phyloP scores from a whole-genome alignment of 2,329 filamentous ascomycete genomes.

The Tolypocladium ophioglossoides region DNA sequence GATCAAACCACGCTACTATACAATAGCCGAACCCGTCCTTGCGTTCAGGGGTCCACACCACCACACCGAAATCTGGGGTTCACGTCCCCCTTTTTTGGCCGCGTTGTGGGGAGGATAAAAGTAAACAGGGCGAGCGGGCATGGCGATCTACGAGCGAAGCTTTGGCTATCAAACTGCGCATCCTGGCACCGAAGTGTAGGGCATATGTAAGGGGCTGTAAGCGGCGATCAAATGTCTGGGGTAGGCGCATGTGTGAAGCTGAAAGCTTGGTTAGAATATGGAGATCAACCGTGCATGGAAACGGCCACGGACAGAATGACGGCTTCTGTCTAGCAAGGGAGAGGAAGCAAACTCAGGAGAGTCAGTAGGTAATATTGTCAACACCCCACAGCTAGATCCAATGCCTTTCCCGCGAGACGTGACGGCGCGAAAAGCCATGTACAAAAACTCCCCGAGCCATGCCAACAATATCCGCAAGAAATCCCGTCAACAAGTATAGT shows the following conservation, averaged over 20 bases:
- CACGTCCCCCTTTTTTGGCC: accelerated
- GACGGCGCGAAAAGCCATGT: neutral
- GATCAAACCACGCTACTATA: neutral
- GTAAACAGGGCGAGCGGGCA: neutral
- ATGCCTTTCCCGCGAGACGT: neutral
- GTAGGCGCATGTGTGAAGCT: too few species aligned
- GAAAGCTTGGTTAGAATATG: too few species aligned
- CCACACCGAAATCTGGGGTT: neutral
- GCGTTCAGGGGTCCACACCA: neutral
- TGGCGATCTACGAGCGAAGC: neutral
- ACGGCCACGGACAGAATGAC: too few species aligned
- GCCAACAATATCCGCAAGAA: neutral
- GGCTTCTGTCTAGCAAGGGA: too few species aligned
- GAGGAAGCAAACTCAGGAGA: too few species aligned
- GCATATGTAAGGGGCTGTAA: too few species aligned
- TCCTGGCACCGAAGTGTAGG: neutral
- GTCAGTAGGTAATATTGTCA: too few species aligned
- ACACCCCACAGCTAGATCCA: neutral
- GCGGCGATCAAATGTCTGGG: too few species aligned
- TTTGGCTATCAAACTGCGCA: neutral
- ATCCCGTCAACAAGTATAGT: neutral
- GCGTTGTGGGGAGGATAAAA: neutral
- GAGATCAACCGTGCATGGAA: too few species aligned
- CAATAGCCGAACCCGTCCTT: neutral
- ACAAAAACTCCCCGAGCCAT: neutral